Percentiles rank a stretch among this genome's conserved stretches.
phyloP scores from a whole-genome alignment of 257 asterid species.

The Ilex asprella region DNA sequence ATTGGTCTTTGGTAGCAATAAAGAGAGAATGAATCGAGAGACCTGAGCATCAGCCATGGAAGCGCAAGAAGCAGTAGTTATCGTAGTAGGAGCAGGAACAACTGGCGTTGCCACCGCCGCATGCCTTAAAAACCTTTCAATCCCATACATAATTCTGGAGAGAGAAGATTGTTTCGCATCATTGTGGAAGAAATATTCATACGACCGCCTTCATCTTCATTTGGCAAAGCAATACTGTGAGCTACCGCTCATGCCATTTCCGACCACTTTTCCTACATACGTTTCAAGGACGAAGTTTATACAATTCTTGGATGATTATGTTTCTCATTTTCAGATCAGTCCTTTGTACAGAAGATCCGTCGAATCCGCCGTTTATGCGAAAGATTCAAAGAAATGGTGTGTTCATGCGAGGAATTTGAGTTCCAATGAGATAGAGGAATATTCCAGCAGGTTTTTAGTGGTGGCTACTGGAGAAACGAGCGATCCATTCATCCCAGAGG shows the following conservation, averaged over 20 bases:
- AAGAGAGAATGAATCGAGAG: too few species aligned
- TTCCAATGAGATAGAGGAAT: conserved; percentile 33
- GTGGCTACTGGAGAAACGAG: conserved; percentile 73
- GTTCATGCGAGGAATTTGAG: conserved; percentile 28
- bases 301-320: conserved; percentile 53
- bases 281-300: conserved; percentile 31
- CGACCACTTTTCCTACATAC: conserved; percentile 39
- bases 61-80: not conserved
- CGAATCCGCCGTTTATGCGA: conserved; percentile 41
- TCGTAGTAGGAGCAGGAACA: conserved; percentile 68
- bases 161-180: conserved; percentile 69
- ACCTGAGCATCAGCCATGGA: too few species aligned
- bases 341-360: conserved; percentile 38
- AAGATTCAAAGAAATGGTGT: conserved; percentile 28
- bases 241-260: conserved; percentile 50
- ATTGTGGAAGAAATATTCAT: conserved; percentile 61
- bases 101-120: conserved; percentile 80
- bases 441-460: conserved; percentile 43
- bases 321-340: conserved; percentile 28
- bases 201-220: conserved; percentile 79
- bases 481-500: conserved; percentile 38
- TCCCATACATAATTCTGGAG: conserved; percentile 54
- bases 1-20: too few species aligned
- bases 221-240: conserved; percentile 45
- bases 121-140: conserved; percentile 31